Base-by-base conservation (phyloP, 2,329 filamentous ascomycete species). In the Emydomyces testavorans region DNA sequence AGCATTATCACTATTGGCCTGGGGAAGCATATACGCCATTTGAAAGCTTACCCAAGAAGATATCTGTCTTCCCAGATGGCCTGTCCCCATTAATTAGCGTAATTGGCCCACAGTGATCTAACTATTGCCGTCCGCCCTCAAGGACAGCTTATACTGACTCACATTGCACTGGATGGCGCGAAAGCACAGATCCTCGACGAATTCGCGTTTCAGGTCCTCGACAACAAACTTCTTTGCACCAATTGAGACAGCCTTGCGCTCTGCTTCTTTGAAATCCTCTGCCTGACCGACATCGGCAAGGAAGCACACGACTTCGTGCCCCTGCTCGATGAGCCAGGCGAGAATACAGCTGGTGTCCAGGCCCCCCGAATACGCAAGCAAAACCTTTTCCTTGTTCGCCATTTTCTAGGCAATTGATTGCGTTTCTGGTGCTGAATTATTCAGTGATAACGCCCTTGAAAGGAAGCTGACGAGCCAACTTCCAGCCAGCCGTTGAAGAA, bases 101-200 rank as follows among this genome's bases (percentile, higher is more conserved):
- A 6, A 42, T 32, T 34, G 21, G 20, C 4, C 13, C 24, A 21
- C 21, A 16, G 3, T 13, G 6, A 10, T 28, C 29, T 11, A 1
- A 4, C 23, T 40, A 10, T 21, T 18, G n/a, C 37, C 36, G 51
- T 53, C 48, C 53, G 52, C 42, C 59, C 54, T 32, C 21, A 18
- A 23, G 6, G 21, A 7, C 18, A 21, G 2, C 11, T 18, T 20
- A 15, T 31, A 20, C 34, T 49, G 51, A 52, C 53, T 52, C 46
- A 73, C 74, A 57, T 76, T 77, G 68, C 79, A 85, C 67, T 86
- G 82, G 54, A 92, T 77, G 52, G 85, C 85, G 45, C 77, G 81
- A 76, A 82, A 89, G 72, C 82, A 83, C 37, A 92, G 74, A 71
- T 90, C 77, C 58, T 88, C 82, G 56, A 92, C 78, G 60, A 92